These are phyloP conservation scores for Pilobolus umbonatus DNA, from an alignment of 192 early-diverging fungal genomes.

Conservation along the genomic window DNA sequence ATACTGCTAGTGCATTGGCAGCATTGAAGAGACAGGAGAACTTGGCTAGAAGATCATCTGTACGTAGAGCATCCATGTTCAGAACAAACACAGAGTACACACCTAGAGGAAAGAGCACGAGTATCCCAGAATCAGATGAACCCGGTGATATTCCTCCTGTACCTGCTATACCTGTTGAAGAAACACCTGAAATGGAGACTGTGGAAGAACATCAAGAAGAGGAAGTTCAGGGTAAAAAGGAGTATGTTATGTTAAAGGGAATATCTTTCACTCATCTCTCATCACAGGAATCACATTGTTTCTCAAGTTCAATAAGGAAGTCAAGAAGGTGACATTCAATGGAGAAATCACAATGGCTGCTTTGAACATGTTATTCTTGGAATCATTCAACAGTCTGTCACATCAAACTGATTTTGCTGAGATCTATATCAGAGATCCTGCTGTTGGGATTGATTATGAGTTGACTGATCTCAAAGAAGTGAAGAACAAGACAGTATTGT, in stretches of 20 bases:
- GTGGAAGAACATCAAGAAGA: neutral
- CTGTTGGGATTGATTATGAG: constrained; percentile 55
- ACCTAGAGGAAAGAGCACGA: constrained; percentile 1
- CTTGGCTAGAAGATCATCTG: constrained; percentile 32
- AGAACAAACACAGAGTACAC: constrained; percentile 2
- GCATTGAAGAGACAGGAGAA: constrained; percentile 36
- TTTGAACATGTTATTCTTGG: constrained; percentile 68
- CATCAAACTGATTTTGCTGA: constrained; percentile 60
- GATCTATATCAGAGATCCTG: constrained; percentile 62
- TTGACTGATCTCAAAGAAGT: constrained; percentile 61
- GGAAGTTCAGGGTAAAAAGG: neutral
- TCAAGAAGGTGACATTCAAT: constrained; percentile 49
- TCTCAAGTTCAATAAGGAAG: constrained; percentile 60
- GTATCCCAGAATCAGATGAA: neutral
- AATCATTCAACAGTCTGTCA: constrained; percentile 60
- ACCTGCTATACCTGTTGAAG: constrained; percentile 6
- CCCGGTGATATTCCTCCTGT: constrained; percentile 16
- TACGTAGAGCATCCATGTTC: constrained; percentile 30
- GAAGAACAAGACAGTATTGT: constrained; percentile 48
- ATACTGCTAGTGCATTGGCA: constrained; percentile 32
- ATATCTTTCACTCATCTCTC: too few relatives aligned
- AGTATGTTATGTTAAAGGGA: neutral
- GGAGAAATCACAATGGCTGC: constrained; percentile 53
- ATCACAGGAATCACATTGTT: constrained; percentile 32
- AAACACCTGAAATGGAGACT: neutral